These are phyloP conservation scores for Esteya vermicola DNA, from an alignment of 2,329 filamentous ascomycete genomes.

Conservation along the genomic window DNA sequence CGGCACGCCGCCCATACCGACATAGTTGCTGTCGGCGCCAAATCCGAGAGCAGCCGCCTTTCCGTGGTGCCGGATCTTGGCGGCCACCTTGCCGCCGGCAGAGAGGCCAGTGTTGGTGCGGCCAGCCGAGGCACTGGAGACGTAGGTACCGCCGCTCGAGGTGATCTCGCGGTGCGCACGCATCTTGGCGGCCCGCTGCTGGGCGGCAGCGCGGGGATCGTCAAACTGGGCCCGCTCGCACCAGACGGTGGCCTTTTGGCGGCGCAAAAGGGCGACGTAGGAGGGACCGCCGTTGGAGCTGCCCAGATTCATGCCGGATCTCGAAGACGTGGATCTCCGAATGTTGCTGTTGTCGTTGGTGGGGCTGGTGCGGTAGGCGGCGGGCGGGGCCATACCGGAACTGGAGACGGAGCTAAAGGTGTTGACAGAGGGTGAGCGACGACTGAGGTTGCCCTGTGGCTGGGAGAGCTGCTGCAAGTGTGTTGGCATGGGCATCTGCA, in stretches of 20 bases:
- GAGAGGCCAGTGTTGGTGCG: conserved; percentile 50
- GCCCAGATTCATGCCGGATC: conserved; percentile 44
- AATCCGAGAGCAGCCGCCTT: conserved; percentile 70
- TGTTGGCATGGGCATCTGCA: conserved; percentile 3
- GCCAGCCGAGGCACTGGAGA: conserved; percentile 22
- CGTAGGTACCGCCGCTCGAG: conserved; percentile 39
- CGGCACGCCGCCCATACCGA: conserved; percentile 65
- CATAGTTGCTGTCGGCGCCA: conserved; percentile 61
- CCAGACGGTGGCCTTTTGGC: conserved; percentile 97
- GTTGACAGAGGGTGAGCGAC: conserved; percentile 51
- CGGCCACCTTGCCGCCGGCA: conserved; percentile 48
- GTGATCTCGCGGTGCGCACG: conserved; percentile 74
- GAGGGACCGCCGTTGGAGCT: conserved; percentile 29
- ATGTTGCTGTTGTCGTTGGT: conserved; percentile 42
- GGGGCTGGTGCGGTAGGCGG: conserved; percentile 40
- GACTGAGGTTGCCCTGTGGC: conserved; percentile 25
- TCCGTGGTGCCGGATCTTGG: conserved; percentile 81
- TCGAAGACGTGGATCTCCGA: conserved; percentile 67
- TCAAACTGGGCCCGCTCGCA: conserved; percentile 89
- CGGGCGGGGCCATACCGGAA: conserved; percentile 32
- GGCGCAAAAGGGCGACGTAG: conserved; percentile 90
- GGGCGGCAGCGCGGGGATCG: conserved; percentile 69
- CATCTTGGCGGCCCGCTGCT: conserved; percentile 77
- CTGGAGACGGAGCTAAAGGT: conserved; percentile 55
- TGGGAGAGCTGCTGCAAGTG: conserved; percentile 15